Conservation (phyloP, 2,329 filamentous ascomycete species). For the Penicillium aurantiogriseum region DNA sequence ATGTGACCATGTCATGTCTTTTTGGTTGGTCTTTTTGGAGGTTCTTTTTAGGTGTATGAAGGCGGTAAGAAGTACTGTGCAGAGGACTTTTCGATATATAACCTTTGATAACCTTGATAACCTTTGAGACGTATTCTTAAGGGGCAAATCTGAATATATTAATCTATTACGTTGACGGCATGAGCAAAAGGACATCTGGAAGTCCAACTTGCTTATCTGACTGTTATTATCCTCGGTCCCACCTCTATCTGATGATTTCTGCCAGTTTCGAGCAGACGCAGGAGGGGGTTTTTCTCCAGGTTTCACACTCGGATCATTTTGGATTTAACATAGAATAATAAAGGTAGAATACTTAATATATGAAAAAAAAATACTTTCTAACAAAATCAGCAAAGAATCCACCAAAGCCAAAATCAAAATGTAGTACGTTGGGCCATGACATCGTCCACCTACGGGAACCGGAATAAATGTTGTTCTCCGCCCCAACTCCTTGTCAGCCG, state of each 20-base stretch:
- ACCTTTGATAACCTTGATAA: too few species aligned
- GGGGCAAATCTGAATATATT: not conserved
- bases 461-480: slow-evolving; percentile 30
- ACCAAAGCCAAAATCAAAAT: not conserved
- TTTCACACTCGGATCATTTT: slow-evolving; percentile 1
- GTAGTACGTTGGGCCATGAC: slow-evolving; percentile 11
- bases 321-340: not conserved
- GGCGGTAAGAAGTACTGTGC: too few species aligned
- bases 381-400: not conserved
- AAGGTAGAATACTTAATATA: not conserved
- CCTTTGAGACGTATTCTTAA: not conserved
- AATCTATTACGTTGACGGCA: not conserved
- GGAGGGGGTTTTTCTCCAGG: not conserved
- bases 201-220: not conserved
- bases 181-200: too few species aligned
- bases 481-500: slow-evolving; percentile 36
- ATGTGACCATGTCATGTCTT: too few species aligned
- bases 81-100: too few species aligned
- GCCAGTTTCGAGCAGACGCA: slow-evolving; percentile 1
- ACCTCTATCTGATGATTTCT: slow-evolving; percentile 4
- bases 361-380: not conserved
- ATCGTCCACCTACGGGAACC: slow-evolving; percentile 9
- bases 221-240: not conserved
- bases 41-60: too few species aligned
- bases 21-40: too few species aligned